phyloP scores from a whole-genome alignment of 1,284 basidiomycete species.

The Apiotrichum brassicae region DNA sequence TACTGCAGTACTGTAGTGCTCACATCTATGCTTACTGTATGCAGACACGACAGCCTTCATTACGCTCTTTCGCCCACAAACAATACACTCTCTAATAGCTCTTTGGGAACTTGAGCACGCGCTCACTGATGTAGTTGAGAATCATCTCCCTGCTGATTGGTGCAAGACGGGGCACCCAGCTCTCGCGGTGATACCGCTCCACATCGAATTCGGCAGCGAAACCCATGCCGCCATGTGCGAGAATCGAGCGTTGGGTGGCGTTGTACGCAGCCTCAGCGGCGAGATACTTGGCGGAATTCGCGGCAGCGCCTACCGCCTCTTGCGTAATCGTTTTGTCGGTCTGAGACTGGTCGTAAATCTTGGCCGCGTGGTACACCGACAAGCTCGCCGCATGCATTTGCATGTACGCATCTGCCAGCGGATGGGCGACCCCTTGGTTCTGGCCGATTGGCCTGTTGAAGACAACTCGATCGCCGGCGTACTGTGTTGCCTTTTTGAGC shows the following conservation, averaged over 20 bases:
- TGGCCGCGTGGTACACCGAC: conserved; percentile 16
- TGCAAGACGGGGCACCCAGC: conserved; percentile 15
- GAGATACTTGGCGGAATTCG: conserved; percentile 17
- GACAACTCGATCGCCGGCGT: conserved; percentile 15
- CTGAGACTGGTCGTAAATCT: conserved; percentile 14
- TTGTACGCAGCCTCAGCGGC: conserved; percentile 17
- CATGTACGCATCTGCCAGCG: conserved; percentile 19
- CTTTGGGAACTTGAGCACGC: conserved; percentile 18
- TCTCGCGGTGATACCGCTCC: conserved; percentile 16
- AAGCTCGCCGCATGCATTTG: conserved; percentile 15
- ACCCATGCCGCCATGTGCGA: conserved; percentile 18
- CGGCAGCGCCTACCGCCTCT: conserved; percentile 12
- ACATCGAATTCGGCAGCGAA: conserved; percentile 17
- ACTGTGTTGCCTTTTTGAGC: conserved; percentile 10
- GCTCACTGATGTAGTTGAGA: conserved; percentile 16
- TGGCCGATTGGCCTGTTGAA: conserved; percentile 17
- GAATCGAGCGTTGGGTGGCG: conserved; percentile 14
- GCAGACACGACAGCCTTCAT: too few species aligned
- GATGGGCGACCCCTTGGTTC: conserved; percentile 21
- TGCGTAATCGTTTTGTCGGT: conserved; percentile 8
- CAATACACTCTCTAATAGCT: too few species aligned
- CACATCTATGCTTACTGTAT: too few species aligned
- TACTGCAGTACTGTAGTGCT: too few species aligned
- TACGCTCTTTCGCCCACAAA: too few species aligned
- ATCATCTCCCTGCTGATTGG: conserved; percentile 19